Evolutionary conservation across 2,329 filamentous ascomycete genomes (phyloP), one percentile per base, ranked within the genome.

Genomic region (Cadophora sp.): DNA sequence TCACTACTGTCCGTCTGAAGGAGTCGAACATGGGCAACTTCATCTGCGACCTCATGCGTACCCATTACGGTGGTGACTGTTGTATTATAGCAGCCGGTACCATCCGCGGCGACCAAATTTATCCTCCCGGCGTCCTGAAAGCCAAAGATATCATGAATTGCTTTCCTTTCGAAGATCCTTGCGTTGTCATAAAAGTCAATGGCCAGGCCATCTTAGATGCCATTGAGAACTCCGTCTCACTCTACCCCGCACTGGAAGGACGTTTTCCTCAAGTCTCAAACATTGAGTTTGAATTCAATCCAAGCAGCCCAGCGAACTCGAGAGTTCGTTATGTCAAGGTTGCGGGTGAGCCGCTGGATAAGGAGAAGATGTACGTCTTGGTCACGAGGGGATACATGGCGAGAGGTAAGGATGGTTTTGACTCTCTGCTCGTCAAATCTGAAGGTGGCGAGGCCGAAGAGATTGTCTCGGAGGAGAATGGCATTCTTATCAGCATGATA

Each of bases 1-100:
- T 69, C 37, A 69, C 61, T 1, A 69, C 68, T 11, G 68, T 69
- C 16, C 59, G 68, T 6, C 34, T 69, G 27, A 69, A 67, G 48
- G 68, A 69, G 46, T 69, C 68, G 4, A 69, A 69, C 26, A 69
- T 69, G 68, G 68, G 68, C 9, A 69, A 69, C 34, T 67, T 69
- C 29, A 56, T 69, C 31, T 69, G 64, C 50, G 68, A 69, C 53
- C 37, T 69, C 16, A 69, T 69, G 68, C 64, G 68, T 16, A 67
- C 60, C 31, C 68, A 69, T 58, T 69, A 69, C 61, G 31, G 31
- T 11, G 68, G 68, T 5, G 68, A 69, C 51, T 69, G 68, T 50
- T 67, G 68, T 40, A 51, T 69, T 24, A 65, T 69, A 9, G 68
- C 68, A n/a, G n/a, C 64, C 9, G 68, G 68, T 16, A 69, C 68